Base-by-base conservation (phyloP, 2,329 filamentous ascomycete genomes). In the Calycina herbarum region DNA sequence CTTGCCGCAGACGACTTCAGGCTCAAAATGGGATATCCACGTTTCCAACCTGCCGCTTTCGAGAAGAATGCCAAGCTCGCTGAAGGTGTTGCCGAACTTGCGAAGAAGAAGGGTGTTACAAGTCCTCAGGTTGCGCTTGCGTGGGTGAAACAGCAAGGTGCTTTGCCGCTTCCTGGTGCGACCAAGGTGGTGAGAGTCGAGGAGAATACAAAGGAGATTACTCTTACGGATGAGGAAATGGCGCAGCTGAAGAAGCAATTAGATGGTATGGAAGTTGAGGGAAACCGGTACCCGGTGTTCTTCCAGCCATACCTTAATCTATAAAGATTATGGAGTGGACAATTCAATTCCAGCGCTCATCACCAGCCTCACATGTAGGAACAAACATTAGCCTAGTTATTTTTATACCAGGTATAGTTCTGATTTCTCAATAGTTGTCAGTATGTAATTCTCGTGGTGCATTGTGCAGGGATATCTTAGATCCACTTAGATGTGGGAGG, bases 11-110 rank as follows among this genome's bases (percentile, higher is more conserved):
- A 79, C 57, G 83, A 85, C 73, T 72, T 64, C 66, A 48, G 45
- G 45, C 45, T 48, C n/a, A 86, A 87, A 3, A 82, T 86, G 13
- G 89, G 89, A 77, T 74, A 69, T 67, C 88, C 88, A 2, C 83
- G 87, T 10, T 91, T 90, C 77, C 82, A 86, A 68, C 79, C 81
- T 1, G 87, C 83, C 11, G 84, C 84, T 64, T 89, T 92, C 70
- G 78, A 83, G 54, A 81, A 83, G 75, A 92, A 92, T 76, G 71
- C 90, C 11, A 75, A 86, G 73, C 80, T 92, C 4, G 86, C 87
- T 7, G 68, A 80, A 5, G 79, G 85, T 66, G 76, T 92, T 15
- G 78, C 86, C 73, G 77, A 77, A 38, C 72, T 92, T 31, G 89
- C 89, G 0, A 73, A 78, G 70, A 80, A 79, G 70, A 91, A 90